These are phyloP conservation scores for Picochlorum sp. DNA, from an alignment of 139 green algal species.

Conservation along the genomic window DNA sequence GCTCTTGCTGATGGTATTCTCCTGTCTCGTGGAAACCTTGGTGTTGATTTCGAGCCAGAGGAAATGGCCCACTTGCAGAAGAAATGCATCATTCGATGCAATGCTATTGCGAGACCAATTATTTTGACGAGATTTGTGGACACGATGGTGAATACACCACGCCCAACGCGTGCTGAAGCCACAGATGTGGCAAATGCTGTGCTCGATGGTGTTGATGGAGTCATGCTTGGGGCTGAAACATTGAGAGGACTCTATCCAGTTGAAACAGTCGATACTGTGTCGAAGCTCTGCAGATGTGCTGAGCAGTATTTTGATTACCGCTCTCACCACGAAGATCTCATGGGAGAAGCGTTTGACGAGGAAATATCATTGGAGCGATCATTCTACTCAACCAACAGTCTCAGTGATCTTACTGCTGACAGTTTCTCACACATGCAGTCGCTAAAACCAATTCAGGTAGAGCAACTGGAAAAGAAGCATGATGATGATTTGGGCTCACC, in stretches of 20 bases:
- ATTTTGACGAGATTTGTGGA: constrained; percentile 84
- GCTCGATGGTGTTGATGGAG: constrained; percentile 66
- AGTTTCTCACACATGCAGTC: not conserved
- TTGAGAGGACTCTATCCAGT: constrained; percentile 56
- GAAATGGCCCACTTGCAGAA: constrained; percentile 63
- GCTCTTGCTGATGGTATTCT: constrained; percentile 59
- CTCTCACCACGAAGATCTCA: constrained; percentile 25
- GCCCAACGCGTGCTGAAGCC: constrained; percentile 56
- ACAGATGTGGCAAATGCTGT: constrained; percentile 92
- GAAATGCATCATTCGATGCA: constrained; percentile 32
- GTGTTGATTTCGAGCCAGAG: constrained; percentile 63
- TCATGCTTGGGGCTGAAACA: constrained; percentile 80
- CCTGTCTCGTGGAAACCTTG: constrained; percentile 74
- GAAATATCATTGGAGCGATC: constrained; percentile 6
- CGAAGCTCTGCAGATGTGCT: constrained; percentile 12
- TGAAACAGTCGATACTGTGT: constrained; percentile 26
- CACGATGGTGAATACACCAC: constrained; percentile 64
- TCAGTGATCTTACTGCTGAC: not conserved
- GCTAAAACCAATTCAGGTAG: not conserved
- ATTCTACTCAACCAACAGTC: not conserved
- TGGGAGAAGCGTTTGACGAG: constrained; percentile 16
- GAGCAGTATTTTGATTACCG: constrained; percentile 40
- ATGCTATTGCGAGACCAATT: constrained; percentile 66
- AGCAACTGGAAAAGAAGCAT: not conserved
- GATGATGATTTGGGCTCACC: constrained; percentile 1